A percentile compares a stretch with the other conserved stretches of the same genome.
Evolutionary conservation across 225 moss, liverwort and hornwort species (phyloP).

Genomic region (Physcomitrium patens): DNA sequence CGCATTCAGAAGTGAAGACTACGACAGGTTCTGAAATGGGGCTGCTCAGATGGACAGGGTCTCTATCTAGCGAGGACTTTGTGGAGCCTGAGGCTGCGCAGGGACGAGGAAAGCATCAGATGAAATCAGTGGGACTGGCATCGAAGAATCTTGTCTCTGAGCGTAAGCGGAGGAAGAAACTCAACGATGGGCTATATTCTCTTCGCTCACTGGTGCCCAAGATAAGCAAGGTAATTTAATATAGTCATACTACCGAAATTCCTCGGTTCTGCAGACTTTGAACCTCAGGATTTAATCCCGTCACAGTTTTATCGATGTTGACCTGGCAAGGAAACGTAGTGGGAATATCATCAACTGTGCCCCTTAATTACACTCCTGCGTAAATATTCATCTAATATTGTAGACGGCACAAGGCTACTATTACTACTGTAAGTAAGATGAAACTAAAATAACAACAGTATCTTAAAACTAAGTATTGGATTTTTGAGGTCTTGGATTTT

Average conservation of each 20-base stretch:
- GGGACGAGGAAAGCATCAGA: not conserved
- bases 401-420: too few relatives aligned
- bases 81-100: slow-evolving; percentile 13
- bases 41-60: slow-evolving; percentile 13
- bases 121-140: not conserved
- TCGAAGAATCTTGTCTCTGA: slow-evolving; percentile 77
- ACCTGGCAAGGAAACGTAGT: too few relatives aligned
- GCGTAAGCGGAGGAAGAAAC: slow-evolving; percentile 72
- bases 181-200: slow-evolving; percentile 67
- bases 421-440: too few relatives aligned
- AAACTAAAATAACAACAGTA: too few relatives aligned
- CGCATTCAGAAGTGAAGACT: not conserved
- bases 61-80: slow-evolving; percentile 20
- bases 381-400: too few relatives aligned
- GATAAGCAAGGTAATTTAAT: slow-evolving; percentile 60
- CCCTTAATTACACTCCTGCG: too few relatives aligned
- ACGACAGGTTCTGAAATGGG: slow-evolving; percentile 5
- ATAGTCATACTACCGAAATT: not conserved
- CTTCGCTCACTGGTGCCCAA: slow-evolving; percentile 67
- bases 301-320: too few relatives aligned
- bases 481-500: too few relatives aligned
- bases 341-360: too few relatives aligned
- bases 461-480: too few relatives aligned
- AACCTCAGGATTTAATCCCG: too few relatives aligned
- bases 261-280: too few relatives aligned